Evolutionary conservation across 371 early-diverging fungal genomes (phyloP), one percentile per base, ranked within the genome.

Genomic region (Sporodiniella umbellata): DNA sequence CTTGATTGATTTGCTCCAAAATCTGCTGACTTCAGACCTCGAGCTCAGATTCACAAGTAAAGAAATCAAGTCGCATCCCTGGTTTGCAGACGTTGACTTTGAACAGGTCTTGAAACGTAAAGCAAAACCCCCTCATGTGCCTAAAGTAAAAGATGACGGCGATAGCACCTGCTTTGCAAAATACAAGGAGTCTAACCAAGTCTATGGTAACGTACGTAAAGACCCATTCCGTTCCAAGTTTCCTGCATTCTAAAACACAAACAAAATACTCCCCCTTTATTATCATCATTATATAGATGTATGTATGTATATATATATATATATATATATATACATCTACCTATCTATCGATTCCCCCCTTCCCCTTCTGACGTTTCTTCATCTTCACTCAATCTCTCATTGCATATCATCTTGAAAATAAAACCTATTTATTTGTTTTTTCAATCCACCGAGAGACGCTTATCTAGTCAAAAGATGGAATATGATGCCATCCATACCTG

Each of bases 81-180:
- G 99, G 95, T 99, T 99, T 63, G 81, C 79, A 4, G 93, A 87
- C 19, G 80, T 96, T n/a, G 91, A 95, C 57, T 99, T 96, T 92
- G 79, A 86, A 42, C 78, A 79, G 47, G 75, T 96, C 37, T 62
- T 75, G 23, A 75, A 79, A 19, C 72, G 86, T 33, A 78, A 91
- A 60, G 79, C 92, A 33, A 80, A 84, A 37, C 89, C 98, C n/a
- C 99, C 99, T 6, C 90, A 91, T 68, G 75, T 89, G 14, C 98
- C 97, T 8, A 80, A 86, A 19, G 78, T 92, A 40, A 76, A 78
- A 45, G 79, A 85, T 31, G 93, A 88, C 28, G 94, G 94, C 26
- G 98, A 98, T 65, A 82, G 96, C 4, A 86, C 89, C 65, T 93
- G 95, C 72, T 97, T 95, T 81, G 96, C 94, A 57, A 70, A 78